Evolutionary conservation across 352 stramenopile genomes (phyloP).

Genomic region (Phytophthora pistaciae): DNA sequence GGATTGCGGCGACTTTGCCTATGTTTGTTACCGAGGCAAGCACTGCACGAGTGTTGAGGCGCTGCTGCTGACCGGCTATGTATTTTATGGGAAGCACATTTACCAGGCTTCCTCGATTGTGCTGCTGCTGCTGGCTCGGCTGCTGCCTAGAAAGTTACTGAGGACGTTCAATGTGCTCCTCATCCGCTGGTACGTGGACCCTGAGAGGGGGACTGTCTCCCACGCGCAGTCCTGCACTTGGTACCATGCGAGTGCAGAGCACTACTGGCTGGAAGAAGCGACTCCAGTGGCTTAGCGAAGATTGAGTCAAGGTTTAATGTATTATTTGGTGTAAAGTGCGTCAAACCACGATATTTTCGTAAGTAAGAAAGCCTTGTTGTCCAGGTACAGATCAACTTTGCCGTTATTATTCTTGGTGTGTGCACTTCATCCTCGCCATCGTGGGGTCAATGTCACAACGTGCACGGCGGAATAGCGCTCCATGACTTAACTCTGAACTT

Average conservation of each 20-base stretch:
- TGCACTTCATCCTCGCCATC: no score
- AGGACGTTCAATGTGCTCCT: slow-evolving; percentile 25
- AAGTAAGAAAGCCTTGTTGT: no score
- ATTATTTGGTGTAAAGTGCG: no score
- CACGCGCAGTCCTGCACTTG: slow-evolving; percentile 27
- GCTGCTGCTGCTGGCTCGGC: slow-evolving; percentile 14
- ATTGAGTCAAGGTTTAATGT: neutral
- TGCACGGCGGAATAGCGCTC: no score
- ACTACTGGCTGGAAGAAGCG: slow-evolving; percentile 26
- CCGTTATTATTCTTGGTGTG: no score
- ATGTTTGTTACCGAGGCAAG: slow-evolving; percentile 25
- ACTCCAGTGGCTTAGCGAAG: slow-evolving; percentile 12
- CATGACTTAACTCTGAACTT: no score
- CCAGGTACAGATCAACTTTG: no score
- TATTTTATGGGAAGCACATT: slow-evolving; percentile 23
- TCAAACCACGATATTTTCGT: no score
- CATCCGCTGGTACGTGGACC: slow-evolving; percentile 23
- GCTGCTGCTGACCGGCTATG: slow-evolving; percentile 21
- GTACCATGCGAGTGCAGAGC: slow-evolving; percentile 27
- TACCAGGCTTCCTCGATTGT: slow-evolving; percentile 21
- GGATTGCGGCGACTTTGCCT: slow-evolving; percentile 34
- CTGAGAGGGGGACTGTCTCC: slow-evolving; percentile 3
- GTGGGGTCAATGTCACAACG: no score
- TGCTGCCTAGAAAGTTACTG: slow-evolving; percentile 16
- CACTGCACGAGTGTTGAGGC: slow-evolving; percentile 26